Conservation (phyloP, 1,139 yeast species). For the Yamadazyma diddensiae region DNA sequence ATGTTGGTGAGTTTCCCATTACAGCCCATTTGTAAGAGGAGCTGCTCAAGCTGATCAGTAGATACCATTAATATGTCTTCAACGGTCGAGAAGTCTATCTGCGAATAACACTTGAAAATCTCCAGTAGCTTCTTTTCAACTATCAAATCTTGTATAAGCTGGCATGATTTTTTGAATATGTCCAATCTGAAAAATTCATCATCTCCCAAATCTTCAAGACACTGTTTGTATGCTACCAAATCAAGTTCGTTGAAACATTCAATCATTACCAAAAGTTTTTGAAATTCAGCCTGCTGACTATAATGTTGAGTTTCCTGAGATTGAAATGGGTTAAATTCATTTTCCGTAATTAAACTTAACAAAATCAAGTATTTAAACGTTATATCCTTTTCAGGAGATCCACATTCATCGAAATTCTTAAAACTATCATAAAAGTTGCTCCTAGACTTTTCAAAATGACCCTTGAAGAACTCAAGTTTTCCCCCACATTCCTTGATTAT, state of each 20-base stretch:
- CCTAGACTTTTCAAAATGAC: constrained; percentile 61
- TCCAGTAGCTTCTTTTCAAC: constrained; percentile 28
- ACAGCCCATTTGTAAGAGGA: constrained; percentile 39
- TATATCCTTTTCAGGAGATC: constrained; percentile 53
- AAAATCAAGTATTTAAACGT: constrained; percentile 62
- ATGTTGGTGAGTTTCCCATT: constrained; percentile 42
- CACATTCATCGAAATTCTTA: constrained; percentile 77
- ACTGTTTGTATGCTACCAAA: constrained; percentile 19
- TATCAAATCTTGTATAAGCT: constrained; percentile 29
- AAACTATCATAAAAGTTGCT: constrained; percentile 69
- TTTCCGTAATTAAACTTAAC: constrained; percentile 62
- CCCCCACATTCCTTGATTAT: constrained; percentile 76
- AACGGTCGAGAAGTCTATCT: constrained; percentile 27
- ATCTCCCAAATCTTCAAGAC: constrained; percentile 8
- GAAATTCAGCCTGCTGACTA: constrained; percentile 34
- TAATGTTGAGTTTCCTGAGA: constrained; percentile 55
- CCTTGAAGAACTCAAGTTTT: constrained; percentile 58
- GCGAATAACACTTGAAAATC: constrained; percentile 27
- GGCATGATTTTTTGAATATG: constrained; percentile 27
- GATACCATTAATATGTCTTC: constrained; percentile 19
- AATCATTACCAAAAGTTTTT: constrained; percentile 27
- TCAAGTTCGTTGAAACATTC: constrained; percentile 31
- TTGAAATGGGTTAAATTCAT: constrained; percentile 65
- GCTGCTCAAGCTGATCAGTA: constrained; percentile 32
- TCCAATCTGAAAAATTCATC: constrained; percentile 25